phyloP scores from a whole-genome alignment of 495 filamentous ascomycete genomes.

The Lasiosphaeriaceae sp. region DNA sequence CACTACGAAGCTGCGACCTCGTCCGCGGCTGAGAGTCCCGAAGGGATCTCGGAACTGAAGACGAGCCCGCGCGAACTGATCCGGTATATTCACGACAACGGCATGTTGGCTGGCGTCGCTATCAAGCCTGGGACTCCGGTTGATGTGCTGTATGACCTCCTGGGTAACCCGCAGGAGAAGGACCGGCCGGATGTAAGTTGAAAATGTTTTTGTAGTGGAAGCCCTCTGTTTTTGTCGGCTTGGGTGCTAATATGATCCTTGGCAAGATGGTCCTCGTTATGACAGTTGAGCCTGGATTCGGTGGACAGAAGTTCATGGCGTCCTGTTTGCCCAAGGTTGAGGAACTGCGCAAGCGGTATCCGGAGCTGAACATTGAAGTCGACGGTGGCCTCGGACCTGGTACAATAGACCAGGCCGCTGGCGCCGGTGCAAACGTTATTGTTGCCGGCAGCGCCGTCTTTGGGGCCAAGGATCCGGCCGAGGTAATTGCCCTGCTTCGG shows the following conservation, averaged over 20 bases:
- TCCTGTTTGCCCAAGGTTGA: constrained; percentile 90
- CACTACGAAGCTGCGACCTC: constrained; percentile 95
- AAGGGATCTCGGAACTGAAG: constrained; percentile 56
- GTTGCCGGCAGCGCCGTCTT: constrained; percentile 97
- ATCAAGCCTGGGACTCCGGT: constrained; percentile 91
- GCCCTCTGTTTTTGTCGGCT: background rate
- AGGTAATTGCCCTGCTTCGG: constrained; percentile 77
- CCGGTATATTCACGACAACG: constrained; percentile 79
- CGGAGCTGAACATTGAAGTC: constrained; percentile 92
- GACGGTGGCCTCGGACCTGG: constrained; percentile 85
- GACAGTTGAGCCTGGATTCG: constrained; percentile 97
- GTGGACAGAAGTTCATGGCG: constrained; percentile 97
- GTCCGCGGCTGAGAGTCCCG: constrained; percentile 75
- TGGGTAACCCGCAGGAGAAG: constrained; percentile 63
- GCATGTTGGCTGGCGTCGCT: constrained; percentile 89
- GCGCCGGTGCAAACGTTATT: constrained; percentile 96
- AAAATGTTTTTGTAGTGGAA: background rate
- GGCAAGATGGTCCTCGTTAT: constrained; percentile 96
- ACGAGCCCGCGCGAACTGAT: constrained; percentile 85
- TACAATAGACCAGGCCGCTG: constrained; percentile 91
- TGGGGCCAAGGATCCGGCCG: constrained; percentile 79
- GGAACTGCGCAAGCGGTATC: constrained; percentile 77
- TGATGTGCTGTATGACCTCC: constrained; percentile 84
- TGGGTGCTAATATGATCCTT: background rate
- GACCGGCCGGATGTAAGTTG: constrained; percentile 84